Conservation (phyloP, 345 rosid species). For the Eucalyptus pumila region DNA sequence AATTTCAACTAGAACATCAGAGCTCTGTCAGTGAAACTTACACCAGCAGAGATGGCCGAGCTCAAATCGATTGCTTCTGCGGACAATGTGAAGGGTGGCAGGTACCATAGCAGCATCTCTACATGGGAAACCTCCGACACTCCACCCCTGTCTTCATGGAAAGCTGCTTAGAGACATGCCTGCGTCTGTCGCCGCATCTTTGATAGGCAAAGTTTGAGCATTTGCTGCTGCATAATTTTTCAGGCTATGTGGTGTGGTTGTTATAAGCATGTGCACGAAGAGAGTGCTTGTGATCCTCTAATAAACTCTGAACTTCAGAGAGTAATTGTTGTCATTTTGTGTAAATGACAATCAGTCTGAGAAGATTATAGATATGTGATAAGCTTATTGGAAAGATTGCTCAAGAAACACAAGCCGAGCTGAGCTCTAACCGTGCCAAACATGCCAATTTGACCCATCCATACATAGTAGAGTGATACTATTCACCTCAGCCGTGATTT, state of each 20-base stretch:
- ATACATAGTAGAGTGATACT: no score
- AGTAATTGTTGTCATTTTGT: neutral
- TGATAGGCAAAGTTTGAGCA: neutral
- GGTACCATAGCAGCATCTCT: neutral
- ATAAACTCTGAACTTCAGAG: no score
- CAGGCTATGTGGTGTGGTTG: neutral
- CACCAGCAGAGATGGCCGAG: constrained; percentile 44
- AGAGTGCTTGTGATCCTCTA: no score
- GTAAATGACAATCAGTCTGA: neutral
- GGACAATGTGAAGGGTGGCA: constrained; percentile 27
- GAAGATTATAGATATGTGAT: neutral
- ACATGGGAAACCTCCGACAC: constrained; percentile 39
- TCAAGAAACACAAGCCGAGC: neutral
- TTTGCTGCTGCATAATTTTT: neutral
- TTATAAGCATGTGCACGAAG: neutral
- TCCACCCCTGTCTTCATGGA: constrained; percentile 51
- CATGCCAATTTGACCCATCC: no score
- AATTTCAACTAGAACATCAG: constrained; percentile 8
- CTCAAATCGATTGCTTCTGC: constrained; percentile 36
- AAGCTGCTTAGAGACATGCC: neutral
- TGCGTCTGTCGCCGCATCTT: neutral
- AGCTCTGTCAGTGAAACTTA: constrained; percentile 38
- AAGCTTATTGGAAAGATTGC: neutral
- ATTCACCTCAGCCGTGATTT: no score
- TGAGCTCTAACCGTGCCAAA: neutral